Conservation (phyloP, 352 stramenopile species). For the Phytopythium delawarense region DNA sequence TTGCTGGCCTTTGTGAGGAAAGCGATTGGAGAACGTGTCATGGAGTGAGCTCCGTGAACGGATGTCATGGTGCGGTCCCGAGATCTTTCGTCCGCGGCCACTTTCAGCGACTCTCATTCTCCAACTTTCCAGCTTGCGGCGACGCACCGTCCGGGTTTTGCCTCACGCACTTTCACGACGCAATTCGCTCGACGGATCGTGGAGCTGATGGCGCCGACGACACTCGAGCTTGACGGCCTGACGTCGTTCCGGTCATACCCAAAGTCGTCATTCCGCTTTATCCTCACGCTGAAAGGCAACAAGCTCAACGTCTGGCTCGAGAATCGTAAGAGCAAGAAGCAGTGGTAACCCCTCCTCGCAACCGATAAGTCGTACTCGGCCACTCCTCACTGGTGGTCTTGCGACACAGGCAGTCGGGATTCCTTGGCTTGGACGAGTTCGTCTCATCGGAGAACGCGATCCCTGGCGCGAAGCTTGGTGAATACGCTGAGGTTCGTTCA, state of each 20-base stretch:
- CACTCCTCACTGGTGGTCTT: background rate
- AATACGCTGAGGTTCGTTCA: background rate
- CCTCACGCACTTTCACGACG: background rate
- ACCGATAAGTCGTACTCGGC: too few species aligned
- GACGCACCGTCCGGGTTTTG: background rate
- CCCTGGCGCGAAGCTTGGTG: background rate
- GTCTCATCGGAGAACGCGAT: slow-evolving; percentile 1
- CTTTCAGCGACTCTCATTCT: background rate
- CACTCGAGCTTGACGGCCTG: background rate
- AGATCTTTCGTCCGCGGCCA: too few species aligned
- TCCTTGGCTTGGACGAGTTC: background rate
- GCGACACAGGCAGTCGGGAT: background rate
- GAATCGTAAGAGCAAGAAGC: slow-evolving; percentile 2
- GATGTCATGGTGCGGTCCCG: too few species aligned
- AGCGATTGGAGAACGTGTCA: too few species aligned
- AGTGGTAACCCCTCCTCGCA: background rate
- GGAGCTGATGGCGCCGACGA: background rate
- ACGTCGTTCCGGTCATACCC: background rate
- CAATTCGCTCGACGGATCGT: background rate
- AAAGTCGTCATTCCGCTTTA: background rate
- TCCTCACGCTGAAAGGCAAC: background rate
- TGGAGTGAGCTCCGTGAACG: too few species aligned
- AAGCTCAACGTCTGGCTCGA: slow-evolving; percentile 5
- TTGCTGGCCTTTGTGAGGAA: too few species aligned
- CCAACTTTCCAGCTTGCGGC: background rate